Evolutionary conservation across 106 monocot genomes (phyloP).

Genomic region (Gastrodia elata): DNA sequence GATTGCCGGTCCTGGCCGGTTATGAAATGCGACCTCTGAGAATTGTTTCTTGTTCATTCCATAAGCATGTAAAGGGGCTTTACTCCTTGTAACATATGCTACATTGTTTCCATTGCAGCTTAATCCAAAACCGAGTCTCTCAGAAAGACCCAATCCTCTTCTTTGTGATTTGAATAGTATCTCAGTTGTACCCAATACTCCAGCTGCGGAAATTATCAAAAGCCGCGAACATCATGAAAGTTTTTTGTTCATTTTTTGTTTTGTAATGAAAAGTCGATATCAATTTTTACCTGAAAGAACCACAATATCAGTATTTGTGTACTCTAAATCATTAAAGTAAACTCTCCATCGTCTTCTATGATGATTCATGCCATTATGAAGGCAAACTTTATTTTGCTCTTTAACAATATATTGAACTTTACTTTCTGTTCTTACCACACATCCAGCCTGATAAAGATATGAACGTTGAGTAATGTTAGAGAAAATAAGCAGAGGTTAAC

Average conservation of each 20-base stretch:
- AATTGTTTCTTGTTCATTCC: constrained; percentile 23
- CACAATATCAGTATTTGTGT: constrained; percentile 23
- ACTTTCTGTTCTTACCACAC: constrained; percentile 21
- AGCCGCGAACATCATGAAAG: not conserved
- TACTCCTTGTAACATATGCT: constrained; percentile 33
- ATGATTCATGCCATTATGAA: not conserved
- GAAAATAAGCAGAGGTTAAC: not conserved
- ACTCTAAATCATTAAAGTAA: constrained; percentile 24
- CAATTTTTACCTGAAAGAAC: constrained; percentile 22
- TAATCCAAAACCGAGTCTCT: constrained; percentile 22
- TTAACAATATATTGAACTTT: constrained; percentile 19
- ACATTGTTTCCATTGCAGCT: constrained; percentile 40
- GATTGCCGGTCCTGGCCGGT: constrained; percentile 30
- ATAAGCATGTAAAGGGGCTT: constrained; percentile 25
- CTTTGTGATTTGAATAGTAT: constrained; percentile 22
- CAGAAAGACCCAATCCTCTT: constrained; percentile 21
- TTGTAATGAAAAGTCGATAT: not conserved
- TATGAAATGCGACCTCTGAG: constrained; percentile 15
- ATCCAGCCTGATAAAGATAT: constrained; percentile 16
- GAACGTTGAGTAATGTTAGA: not conserved
- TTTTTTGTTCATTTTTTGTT: not conserved
- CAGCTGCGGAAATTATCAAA: constrained; percentile 15
- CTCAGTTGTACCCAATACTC: constrained; percentile 27
- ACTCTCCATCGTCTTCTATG: constrained; percentile 24
- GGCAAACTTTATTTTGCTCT: constrained; percentile 4